A percentile compares a stretch with the other conserved stretches of the same genome.
Evolutionary conservation across 1,284 basidiomycete genomes (phyloP).

Genomic region (Bondarzewia mesenterica): DNA sequence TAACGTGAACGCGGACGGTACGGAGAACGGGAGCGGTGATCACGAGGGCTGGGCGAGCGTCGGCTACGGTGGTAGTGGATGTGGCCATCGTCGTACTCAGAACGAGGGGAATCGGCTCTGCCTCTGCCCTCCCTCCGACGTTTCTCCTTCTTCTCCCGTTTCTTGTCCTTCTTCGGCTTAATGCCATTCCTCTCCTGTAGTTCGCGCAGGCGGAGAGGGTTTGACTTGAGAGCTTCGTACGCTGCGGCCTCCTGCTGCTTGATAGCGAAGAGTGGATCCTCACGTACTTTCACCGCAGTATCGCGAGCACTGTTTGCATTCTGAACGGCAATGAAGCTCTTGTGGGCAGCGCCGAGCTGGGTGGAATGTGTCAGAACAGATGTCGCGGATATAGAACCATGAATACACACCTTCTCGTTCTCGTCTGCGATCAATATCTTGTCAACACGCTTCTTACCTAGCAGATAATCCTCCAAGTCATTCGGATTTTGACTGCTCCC

Average conservation of each 20-base stretch:
- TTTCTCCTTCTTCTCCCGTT: constrained; percentile 54
- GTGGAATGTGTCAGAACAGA: neutral
- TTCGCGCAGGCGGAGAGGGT: constrained; percentile 83
- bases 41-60: constrained; percentile 31
- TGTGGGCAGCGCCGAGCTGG: constrained; percentile 82
- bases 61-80: constrained; percentile 18
- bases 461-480: constrained; percentile 92
- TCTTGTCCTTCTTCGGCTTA: constrained; percentile 67
- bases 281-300: constrained; percentile 87
- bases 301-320: constrained; percentile 91
- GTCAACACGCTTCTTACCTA: constrained; percentile 98
- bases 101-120: constrained; percentile 6
- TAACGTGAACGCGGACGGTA: constrained; percentile 19
- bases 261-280: constrained; percentile 93
- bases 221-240: constrained; percentile 83
- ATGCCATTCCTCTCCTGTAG: constrained; percentile 72
- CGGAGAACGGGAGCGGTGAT: constrained; percentile 31
- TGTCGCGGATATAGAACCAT: too few species aligned
- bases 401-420: constrained; percentile 65
- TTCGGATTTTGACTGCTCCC: constrained; percentile 78
- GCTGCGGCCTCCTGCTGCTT: constrained; percentile 97
- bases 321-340: constrained; percentile 87
- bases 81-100: constrained; percentile 8
- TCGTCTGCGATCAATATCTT: constrained; percentile 90
- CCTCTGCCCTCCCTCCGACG: constrained; percentile 23